Conservation (phyloP, 139 green algal species). For the Ulvella scutata region DNA sequence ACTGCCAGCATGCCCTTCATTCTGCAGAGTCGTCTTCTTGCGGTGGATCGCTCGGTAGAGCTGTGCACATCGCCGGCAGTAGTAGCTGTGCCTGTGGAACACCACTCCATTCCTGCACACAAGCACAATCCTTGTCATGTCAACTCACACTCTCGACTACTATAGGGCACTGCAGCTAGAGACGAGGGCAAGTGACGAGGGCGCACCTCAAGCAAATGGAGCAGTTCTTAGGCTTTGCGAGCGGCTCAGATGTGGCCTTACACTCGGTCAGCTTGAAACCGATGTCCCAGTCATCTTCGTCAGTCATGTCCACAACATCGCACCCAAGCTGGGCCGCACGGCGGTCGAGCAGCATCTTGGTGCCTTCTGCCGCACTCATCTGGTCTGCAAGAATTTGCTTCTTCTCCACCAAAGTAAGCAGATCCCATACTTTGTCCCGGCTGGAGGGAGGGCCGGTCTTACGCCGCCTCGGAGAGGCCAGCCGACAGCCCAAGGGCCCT, state of each 20-base stretch:
- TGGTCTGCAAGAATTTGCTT: neutral
- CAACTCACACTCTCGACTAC: too few relatives aligned
- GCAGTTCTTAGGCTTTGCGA: neutral
- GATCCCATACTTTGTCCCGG: neutral
- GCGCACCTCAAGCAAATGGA: neutral
- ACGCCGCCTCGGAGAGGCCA: neutral
- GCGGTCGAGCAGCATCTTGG: neutral
- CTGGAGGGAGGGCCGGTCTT: neutral
- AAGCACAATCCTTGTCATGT: too few relatives aligned
- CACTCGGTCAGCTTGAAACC: neutral
- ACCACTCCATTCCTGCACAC: neutral
- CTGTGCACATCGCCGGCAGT: neutral
- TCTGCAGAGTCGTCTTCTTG: slow-evolving; percentile 1
- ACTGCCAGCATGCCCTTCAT: neutral
- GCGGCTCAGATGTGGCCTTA: neutral
- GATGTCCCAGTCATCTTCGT: neutral
- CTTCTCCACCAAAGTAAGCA: neutral
- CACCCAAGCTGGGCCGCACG: neutral
- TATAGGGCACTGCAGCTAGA: too few relatives aligned
- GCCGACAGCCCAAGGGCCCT: neutral
- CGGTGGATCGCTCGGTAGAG: neutral
- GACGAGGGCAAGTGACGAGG: too few relatives aligned
- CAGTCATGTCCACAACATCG: neutral
- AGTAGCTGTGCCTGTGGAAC: slow-evolving; percentile 1
- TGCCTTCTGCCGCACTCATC: neutral